Percentiles rank a stretch among this genome's conserved stretches.
These are phyloP conservation scores for Cydonia oblonga DNA, from an alignment of 331 rosid species.

Conservation along the genomic window DNA sequence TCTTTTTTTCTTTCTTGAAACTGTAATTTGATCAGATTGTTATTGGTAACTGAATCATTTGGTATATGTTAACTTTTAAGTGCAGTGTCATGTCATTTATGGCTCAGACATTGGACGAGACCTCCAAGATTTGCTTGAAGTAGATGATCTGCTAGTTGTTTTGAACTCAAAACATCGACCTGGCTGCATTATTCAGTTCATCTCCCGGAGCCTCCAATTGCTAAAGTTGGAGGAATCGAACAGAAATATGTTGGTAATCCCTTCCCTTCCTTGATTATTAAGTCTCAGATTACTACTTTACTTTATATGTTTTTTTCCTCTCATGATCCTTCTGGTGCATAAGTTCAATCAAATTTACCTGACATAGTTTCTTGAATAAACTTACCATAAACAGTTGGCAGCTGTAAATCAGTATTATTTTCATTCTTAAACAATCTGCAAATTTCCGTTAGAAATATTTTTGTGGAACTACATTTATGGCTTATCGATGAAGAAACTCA, in stretches of 20 bases:
- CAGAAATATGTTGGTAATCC: conserved; percentile 52
- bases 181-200: conserved; percentile 67
- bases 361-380: background rate
- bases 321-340: background rate
- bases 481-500: background rate
- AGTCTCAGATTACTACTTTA: background rate
- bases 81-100: conserved; percentile 68
- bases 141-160: conserved; percentile 51
- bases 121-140: conserved; percentile 56
- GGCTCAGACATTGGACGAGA: conserved; percentile 54
- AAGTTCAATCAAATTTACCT: background rate
- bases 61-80: conserved; percentile 14
- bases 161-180: conserved; percentile 66
- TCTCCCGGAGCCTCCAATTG: conserved; percentile 52
- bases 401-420: background rate
- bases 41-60: conserved; percentile 9
- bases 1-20: background rate
- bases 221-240: conserved; percentile 65
- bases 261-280: conserved; percentile 8
- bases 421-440: background rate
- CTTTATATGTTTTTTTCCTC: background rate
- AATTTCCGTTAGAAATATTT: background rate
- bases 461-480: background rate
- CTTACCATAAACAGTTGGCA: background rate
- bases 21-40: background rate